Conservation (phyloP, 768 basidiomycete species). For the Lyophyllum semitale region DNA sequence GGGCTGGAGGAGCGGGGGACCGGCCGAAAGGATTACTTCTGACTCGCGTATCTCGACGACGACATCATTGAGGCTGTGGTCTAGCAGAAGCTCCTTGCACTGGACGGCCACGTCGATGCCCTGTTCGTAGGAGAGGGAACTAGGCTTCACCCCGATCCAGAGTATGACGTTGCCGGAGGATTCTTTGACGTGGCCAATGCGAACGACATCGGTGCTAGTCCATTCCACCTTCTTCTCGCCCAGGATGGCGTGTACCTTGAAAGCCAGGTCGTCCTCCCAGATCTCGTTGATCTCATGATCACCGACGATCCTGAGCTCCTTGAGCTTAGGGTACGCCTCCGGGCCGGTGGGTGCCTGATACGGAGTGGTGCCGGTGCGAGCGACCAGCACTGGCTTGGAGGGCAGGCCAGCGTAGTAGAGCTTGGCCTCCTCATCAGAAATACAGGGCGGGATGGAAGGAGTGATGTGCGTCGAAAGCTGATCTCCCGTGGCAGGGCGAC, state of each 20-base stretch:
- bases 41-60: slow-evolving; percentile 34
- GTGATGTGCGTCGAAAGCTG: too few relatives aligned
- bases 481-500: too few relatives aligned
- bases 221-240: slow-evolving; percentile 20
- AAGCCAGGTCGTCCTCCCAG: slow-evolving; percentile 10
- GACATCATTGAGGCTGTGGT: slow-evolving; percentile 28
- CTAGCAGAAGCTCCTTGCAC: slow-evolving; percentile 23
- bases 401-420: slow-evolving; percentile 7
- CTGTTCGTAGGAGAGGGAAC: slow-evolving; percentile 26
- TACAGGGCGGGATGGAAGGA: too few relatives aligned
- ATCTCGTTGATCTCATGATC: slow-evolving; percentile 1
- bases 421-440: not conserved
- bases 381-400: slow-evolving; percentile 1
- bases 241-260: slow-evolving; percentile 3
- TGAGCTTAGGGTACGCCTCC: too few relatives aligned
- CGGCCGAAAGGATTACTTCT: slow-evolving; percentile 2
- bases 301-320: slow-evolving; percentile 1
- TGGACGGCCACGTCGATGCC: slow-evolving; percentile 25
- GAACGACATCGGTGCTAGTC: slow-evolving; percentile 28
- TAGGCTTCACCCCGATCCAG: slow-evolving; percentile 35
- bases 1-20: not conserved
- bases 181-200: slow-evolving; percentile 24
- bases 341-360: slow-evolving; percentile 3
- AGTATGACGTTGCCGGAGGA: slow-evolving; percentile 23
- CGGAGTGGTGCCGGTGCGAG: slow-evolving; percentile 6